Base-by-base conservation (phyloP, 352 stramenopile genomes). In the Phytopythium delawarense region DNA sequence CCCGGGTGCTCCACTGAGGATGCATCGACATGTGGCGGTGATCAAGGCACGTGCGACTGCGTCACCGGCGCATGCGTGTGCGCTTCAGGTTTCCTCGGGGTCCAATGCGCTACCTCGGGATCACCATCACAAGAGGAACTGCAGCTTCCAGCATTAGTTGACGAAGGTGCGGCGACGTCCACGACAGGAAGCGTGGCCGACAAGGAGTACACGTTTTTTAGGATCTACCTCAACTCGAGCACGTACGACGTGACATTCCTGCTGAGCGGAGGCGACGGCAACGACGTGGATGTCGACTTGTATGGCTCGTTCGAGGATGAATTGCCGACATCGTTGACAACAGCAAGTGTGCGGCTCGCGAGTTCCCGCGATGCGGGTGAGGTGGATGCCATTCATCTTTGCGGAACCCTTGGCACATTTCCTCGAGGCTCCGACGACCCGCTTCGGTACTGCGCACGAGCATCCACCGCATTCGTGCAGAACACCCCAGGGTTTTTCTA, bases 171-270 rank as follows among this genome's bases (percentile, higher is more conserved):
- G 20, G 77, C n/a, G 65, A 69, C 30, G 11, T 35, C 13, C 45
- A 52, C 21, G 9, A 25, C 1, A 0, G 67, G 70, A 23, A 69
- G 52, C 9, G 56, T 91, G 25, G 20, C 21, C 0, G 61, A 67
- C 18, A 93, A 93, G 42, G 71, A 76, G 49, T 92, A 91, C 63
- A 71, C 75, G 51, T 93, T 89, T 59, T 93, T 87, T 64, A 80
- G 79, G 52, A 84, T 92, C 48, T 67, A 69, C 23, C 66, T 91
- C 25, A 59, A 68, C 0, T 73, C 84, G 7, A 91, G 79, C 28
- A 78, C 82, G 9, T 92, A 84, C 49, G 84, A 93, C 56, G 65
- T 90, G 45, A 87, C 82, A 13, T 85, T 91, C 21, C 57, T 87
- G 13, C 57, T 87, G 8, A 61, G 54, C 12, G 63, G 59, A 4